Conservation (phyloP, 2,329 filamentous ascomycete species). For the Waltergamsia citrina region DNA sequence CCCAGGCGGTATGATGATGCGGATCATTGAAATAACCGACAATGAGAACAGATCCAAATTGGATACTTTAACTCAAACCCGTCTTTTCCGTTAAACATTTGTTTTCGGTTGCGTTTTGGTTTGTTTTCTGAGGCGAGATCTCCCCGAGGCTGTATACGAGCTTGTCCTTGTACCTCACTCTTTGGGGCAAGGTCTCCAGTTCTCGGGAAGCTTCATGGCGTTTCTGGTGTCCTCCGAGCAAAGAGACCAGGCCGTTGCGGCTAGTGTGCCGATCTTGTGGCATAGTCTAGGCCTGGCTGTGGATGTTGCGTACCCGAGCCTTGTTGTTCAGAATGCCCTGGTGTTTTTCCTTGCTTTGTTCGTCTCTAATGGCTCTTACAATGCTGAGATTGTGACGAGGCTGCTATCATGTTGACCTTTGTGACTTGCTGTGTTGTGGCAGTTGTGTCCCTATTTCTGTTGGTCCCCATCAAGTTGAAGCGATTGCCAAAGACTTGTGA, state of each 20-base stretch:
- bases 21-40: too few relatives aligned
- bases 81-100: too few relatives aligned
- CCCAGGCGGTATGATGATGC: too few relatives aligned
- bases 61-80: too few relatives aligned
- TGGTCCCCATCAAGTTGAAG: constrained; percentile 44
- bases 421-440: constrained; percentile 33
- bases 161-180: constrained; percentile 45
- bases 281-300: constrained; percentile 62
- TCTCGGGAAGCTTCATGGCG: constrained; percentile 54
- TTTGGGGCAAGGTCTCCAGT: constrained; percentile 54
- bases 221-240: constrained; percentile 51
- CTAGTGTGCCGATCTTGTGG: constrained; percentile 63
- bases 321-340: constrained; percentile 65
- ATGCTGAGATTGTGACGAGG: constrained; percentile 46
- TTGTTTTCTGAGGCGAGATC: constrained; percentile 35
- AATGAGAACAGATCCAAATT: too few relatives aligned
- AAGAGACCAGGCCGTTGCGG: constrained; percentile 57
- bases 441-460: constrained; percentile 32
- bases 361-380: constrained; percentile 38
- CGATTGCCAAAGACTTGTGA: constrained; percentile 34
- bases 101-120: constrained; percentile 43
- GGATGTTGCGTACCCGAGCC: constrained; percentile 61
- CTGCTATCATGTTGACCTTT: constrained; percentile 38
- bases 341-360: constrained; percentile 45
- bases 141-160: constrained; percentile 44